Evolutionary conservation across 441 rosid species (phyloP), one percentile per base, ranked within the genome.

Genomic region (Pelargonium fulgidum): DNA sequence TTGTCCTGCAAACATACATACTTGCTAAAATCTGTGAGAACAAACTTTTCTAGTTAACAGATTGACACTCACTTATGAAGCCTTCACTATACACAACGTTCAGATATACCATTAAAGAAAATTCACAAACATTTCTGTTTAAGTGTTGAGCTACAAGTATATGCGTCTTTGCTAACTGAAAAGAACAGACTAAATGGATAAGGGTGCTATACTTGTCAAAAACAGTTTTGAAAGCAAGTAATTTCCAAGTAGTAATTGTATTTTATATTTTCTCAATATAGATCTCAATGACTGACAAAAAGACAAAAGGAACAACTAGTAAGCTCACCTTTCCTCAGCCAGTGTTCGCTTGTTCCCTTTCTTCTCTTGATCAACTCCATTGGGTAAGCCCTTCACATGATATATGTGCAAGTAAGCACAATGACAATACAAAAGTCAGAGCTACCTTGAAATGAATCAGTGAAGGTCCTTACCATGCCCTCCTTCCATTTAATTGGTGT

Each of bases 401-500:
- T 68, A 73, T 70, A 68, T 73, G 71, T 39, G 65, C 63, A 67
- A 59, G 71, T 65, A 66, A 69, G 72, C 64, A 74, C 12, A 41
- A 78, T 39, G 61, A 5, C 65, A 66, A 9, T 42, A 61, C 47
- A 64, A 17, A 42, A 5, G 72, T 12, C 67, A 12, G 17, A 73
- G 36, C 41, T 59, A 72, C 65, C 24, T n/a, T n/a, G 62, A 8
- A 67, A 14, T 24, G 16, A 33, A 16, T 29, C 17, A 62, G 13
- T 45, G 26, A 67, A 62, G 62, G 5, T 56, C 48, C 75, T 67
- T 78, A 94, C 99, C 92, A 82, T 86, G 70, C 96, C 96, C 74
- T 89, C 90, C 72, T 94, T 94, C 99, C 97, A 94, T 73, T 85
- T 94, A 70, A 94, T 94, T 48, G 88, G 76, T 7, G 99, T 89